These are phyloP conservation scores for Cryptococcus neoformans DNA, from an alignment of 1,284 basidiomycete species.

Conservation along the genomic window DNA sequence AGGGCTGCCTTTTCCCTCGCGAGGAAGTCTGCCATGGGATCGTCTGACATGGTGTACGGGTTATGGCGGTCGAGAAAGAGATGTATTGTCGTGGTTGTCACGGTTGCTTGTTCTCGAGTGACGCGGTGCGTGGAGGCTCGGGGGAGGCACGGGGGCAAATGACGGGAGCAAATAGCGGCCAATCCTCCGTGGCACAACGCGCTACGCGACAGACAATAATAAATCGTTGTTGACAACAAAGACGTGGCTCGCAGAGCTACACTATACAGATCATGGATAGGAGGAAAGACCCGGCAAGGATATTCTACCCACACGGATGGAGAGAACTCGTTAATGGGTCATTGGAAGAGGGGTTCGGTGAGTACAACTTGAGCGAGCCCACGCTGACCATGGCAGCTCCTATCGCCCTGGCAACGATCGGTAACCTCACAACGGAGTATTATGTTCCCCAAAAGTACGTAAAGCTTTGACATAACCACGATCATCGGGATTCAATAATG, in stretches of 20 bases:
- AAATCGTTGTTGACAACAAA: too few species aligned
- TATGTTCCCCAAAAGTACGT: slow-evolving; percentile 1
- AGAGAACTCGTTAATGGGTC: slow-evolving; percentile 13
- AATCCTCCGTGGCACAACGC: too few species aligned
- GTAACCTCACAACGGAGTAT: slow-evolving; percentile 8
- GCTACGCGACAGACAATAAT: too few species aligned
- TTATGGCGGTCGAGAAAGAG: neutral
- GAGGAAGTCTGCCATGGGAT: slow-evolving; percentile 50
- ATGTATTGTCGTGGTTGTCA: neutral
- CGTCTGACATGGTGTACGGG: slow-evolving; percentile 42
- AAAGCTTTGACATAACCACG: neutral
- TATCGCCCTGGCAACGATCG: slow-evolving; percentile 11
- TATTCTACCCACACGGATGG: slow-evolving; percentile 9
- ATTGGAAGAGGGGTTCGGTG: slow-evolving; percentile 16
- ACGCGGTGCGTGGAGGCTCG: neutral
- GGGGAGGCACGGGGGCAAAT: too few species aligned
- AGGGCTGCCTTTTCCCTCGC: slow-evolving; percentile 48
- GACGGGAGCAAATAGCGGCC: too few species aligned
- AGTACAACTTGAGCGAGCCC: neutral
- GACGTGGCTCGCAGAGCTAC: too few species aligned
- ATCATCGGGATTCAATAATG: neutral
- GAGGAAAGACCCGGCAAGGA: too few species aligned
- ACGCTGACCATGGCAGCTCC: slow-evolving; percentile 4
- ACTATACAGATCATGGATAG: too few species aligned
- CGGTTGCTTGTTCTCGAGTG: neutral